These are phyloP conservation scores for Gynostemma pentaphyllum DNA, from an alignment of 306 rosid genomes.

Conservation along the genomic window DNA sequence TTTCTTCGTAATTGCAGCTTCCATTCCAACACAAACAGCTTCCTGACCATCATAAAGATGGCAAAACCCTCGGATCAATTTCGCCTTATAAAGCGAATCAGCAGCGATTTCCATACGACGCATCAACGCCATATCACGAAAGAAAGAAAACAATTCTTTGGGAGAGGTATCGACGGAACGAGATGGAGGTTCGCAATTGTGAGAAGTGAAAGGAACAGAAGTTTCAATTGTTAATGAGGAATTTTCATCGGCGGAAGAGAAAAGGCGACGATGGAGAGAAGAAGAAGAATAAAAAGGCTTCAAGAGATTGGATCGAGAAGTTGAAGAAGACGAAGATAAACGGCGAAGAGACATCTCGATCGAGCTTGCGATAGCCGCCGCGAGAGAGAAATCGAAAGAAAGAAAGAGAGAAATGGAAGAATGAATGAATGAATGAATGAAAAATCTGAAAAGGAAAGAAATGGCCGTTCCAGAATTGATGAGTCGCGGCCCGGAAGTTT, in stretches of 20 bases:
- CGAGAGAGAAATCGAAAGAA: neutral
- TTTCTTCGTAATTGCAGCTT: slow-evolving; percentile 50
- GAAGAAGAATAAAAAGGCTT: slow-evolving; percentile 26
- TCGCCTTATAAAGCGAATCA: slow-evolving; percentile 91
- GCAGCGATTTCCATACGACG: slow-evolving; percentile 95
- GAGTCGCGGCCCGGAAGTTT: neutral
- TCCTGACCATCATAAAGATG: slow-evolving; percentile 95
- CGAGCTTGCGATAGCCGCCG: neutral
- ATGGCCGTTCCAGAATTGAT: neutral
- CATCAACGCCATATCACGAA: slow-evolving; percentile 69
- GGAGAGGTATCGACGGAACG: slow-evolving; percentile 61
- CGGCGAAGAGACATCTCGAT: slow-evolving; percentile 50
- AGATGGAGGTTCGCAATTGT: slow-evolving; percentile 57
- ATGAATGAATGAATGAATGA: neutral
- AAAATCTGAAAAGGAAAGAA: too few relatives aligned
- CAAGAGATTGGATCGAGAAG: slow-evolving; percentile 28
- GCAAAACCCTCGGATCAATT: slow-evolving; percentile 87
- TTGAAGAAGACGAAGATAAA: slow-evolving; percentile 26
- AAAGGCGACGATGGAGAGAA: slow-evolving; percentile 34
- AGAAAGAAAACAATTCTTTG: slow-evolving; percentile 48
- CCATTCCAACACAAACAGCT: slow-evolving; percentile 86
- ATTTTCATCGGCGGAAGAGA: slow-evolving; percentile 30
- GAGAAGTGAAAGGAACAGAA: slow-evolving; percentile 64
- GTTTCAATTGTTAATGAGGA: slow-evolving; percentile 53
- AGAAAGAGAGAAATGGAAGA: neutral